These are phyloP conservation scores for Diaporthe citriasiana DNA, from an alignment of 2,329 filamentous ascomycete species.

Conservation along the genomic window DNA sequence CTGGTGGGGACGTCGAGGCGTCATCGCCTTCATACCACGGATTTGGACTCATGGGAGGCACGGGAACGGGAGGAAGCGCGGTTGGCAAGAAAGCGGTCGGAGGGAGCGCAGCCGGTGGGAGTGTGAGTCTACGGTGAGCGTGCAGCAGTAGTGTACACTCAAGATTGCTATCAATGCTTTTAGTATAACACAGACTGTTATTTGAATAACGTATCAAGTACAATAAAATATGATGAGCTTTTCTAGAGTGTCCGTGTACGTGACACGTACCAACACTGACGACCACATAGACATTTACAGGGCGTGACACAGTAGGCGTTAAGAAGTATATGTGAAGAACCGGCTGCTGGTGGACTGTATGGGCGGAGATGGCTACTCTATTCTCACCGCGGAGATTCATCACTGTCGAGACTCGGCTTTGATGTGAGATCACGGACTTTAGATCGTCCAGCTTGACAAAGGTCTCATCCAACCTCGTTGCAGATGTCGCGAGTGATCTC, in stretches of 20 bases:
- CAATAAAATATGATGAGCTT: too few relatives aligned
- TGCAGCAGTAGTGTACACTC: not conserved
- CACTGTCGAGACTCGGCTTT: constrained; percentile 6
- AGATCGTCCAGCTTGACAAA: not conserved
- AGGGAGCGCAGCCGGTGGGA: not conserved
- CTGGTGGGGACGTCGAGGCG: not conserved
- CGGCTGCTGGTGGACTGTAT: not conserved
- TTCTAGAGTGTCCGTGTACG: too few relatives aligned
- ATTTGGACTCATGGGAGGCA: not conserved
- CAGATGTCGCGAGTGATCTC: not conserved
- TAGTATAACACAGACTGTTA: too few relatives aligned
- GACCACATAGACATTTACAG: too few relatives aligned
- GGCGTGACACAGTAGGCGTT: too few relatives aligned
- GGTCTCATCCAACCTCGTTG: not conserved
- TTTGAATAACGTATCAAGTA: too few relatives aligned
- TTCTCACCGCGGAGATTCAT: constrained; percentile 5
- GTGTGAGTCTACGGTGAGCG: not conserved
- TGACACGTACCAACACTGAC: too few relatives aligned
- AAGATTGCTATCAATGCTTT: not conserved
- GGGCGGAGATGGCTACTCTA: not conserved
- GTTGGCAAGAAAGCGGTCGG: not conserved
- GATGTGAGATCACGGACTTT: not conserved
- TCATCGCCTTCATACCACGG: not conserved
- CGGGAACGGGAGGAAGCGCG: not conserved
- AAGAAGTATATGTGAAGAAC: too few relatives aligned